These are phyloP conservation scores for Spencermartinsiella europaea DNA, from an alignment of 805 yeast species.

Conservation along the genomic window DNA sequence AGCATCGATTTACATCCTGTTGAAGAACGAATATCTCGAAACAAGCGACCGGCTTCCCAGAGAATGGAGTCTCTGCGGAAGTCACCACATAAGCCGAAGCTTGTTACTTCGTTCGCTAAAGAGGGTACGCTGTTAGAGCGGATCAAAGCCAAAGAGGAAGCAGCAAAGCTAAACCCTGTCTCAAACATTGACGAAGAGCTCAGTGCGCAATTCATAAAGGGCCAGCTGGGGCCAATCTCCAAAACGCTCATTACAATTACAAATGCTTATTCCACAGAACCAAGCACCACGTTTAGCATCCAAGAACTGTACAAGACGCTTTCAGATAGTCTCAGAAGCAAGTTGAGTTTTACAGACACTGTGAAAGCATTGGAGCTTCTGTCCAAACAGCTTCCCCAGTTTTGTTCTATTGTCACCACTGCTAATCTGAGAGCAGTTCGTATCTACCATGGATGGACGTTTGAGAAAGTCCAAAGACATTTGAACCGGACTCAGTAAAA, in stretches of 20 bases:
- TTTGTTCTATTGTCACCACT: conserved; percentile 24
- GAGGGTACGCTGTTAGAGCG: conserved; percentile 26
- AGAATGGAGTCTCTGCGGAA: conserved; percentile 12
- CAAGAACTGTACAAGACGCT: conserved; percentile 22
- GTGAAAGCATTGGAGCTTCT: conserved; percentile 21
- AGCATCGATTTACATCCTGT: not conserved
- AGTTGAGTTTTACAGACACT: conserved; percentile 24
- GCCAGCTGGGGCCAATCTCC: conserved; percentile 23
- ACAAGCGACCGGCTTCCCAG: conserved; percentile 8
- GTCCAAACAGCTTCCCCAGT: conserved; percentile 19
- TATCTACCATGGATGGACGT: conserved; percentile 10
- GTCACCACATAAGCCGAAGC: conserved; percentile 5
- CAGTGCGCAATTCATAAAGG: conserved; percentile 19
- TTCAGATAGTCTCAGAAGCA: conserved; percentile 16
- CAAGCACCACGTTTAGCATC: conserved; percentile 11
- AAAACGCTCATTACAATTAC: conserved; percentile 21
- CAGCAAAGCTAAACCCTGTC: conserved; percentile 1
- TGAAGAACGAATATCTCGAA: not conserved
- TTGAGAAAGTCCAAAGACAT: not conserved
- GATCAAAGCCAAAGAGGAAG: conserved; percentile 29
- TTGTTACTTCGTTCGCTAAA: conserved; percentile 5
- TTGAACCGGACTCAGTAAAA: not conserved
- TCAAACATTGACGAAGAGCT: conserved; percentile 6
- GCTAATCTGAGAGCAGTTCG: conserved; percentile 24
- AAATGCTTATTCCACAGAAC: not conserved